Evolutionary conservation across 768 basidiomycete species (phyloP).

Genomic region (Tylopilus balloui): DNA sequence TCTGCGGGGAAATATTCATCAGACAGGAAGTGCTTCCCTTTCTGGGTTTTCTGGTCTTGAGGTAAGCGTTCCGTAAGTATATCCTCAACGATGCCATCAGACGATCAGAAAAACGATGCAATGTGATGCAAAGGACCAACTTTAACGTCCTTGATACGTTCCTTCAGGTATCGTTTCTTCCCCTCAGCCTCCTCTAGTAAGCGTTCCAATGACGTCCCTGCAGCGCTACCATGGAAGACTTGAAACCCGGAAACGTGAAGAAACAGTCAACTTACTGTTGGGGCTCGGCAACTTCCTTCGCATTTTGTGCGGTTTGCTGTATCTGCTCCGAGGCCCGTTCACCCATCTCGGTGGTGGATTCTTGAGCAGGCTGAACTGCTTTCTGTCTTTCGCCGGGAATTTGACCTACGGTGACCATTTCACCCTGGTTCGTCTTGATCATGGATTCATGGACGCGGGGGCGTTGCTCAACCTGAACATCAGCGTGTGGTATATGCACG

Average conservation of each 20-base stretch:
- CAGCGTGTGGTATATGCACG: conserved; percentile 42
- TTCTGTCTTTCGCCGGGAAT: conserved; percentile 16
- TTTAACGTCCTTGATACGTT: conserved; percentile 29
- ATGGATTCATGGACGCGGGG: conserved; percentile 45
- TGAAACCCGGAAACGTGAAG: not conserved
- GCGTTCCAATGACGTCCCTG: conserved; percentile 16
- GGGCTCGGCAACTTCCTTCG: conserved; percentile 1
- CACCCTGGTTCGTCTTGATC: conserved; percentile 32
- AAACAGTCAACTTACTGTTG: conserved; percentile 13
- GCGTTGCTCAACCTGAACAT: conserved; percentile 43
- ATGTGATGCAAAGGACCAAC: conserved; percentile 12
- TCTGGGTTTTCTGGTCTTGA: conserved; percentile 64
- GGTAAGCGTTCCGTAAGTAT: conserved; percentile 55
- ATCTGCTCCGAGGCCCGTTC: conserved; percentile 8
- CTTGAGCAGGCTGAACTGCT: conserved; percentile 13
- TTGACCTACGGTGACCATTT: conserved; percentile 30
- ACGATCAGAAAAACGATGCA: not conserved
- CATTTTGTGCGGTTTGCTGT: conserved; percentile 2
- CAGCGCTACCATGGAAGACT: conserved; percentile 15
- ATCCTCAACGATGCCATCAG: conserved; percentile 28
- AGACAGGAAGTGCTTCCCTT: conserved; percentile 60
- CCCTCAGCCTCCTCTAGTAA: conserved; percentile 31
- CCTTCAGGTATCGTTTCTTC: conserved; percentile 34
- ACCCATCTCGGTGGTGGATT: conserved; percentile 1
- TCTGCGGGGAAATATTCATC: conserved; percentile 91